Conservation (phyloP, 352 stramenopile genomes). For the Halophytophthora polymorphica region DNA sequence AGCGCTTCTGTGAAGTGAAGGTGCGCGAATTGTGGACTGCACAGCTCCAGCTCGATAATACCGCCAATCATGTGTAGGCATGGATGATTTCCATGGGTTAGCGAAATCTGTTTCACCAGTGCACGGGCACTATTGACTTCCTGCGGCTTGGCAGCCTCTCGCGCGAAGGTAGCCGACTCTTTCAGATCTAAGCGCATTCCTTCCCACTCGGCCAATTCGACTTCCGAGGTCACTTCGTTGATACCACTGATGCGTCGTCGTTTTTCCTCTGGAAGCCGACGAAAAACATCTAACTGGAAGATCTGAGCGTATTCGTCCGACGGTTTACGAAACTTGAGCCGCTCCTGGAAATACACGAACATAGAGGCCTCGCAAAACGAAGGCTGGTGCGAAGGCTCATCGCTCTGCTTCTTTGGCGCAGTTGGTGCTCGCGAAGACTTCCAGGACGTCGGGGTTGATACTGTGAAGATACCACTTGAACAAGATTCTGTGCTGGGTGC, state of each 20-base stretch:
- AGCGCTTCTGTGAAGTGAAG: constrained; percentile 46
- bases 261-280: constrained; percentile 22
- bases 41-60: constrained; percentile 47
- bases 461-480: neutral
- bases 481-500: neutral
- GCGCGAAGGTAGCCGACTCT: neutral
- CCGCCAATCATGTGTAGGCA: constrained; percentile 50
- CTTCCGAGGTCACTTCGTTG: neutral
- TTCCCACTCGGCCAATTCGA: constrained; percentile 25
- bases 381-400: neutral
- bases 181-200: constrained; percentile 28
- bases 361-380: constrained; percentile 36
- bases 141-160: no score
- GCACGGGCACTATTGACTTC: constrained; percentile 15
- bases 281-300: constrained; percentile 42
- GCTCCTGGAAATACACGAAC: constrained; percentile 43
- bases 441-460: neutral
- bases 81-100: constrained; percentile 21
- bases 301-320: constrained; percentile 52
- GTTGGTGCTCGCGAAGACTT: neutral
- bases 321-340: constrained; percentile 16
- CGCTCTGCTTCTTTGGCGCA: neutral
- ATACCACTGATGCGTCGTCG: neutral
- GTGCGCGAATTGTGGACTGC: constrained; percentile 31
- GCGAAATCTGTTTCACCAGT: constrained; percentile 17